Base-by-base conservation (phyloP, 495 filamentous ascomycete species). In the Oleoguttula mirabilis region DNA sequence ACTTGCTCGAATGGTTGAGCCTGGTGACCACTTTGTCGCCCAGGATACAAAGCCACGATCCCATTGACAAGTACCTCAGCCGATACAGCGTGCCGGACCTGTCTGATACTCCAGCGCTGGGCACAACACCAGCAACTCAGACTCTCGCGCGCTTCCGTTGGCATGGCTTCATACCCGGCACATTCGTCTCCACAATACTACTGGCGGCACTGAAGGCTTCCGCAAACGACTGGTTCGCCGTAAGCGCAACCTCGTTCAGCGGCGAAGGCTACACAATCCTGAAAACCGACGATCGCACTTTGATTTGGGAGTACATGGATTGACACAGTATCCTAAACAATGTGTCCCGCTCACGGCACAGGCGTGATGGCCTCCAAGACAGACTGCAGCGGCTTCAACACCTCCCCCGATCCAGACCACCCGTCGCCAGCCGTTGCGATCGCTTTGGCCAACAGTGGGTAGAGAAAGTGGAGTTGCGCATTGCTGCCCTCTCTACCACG, bases 1-100 rank as follows among this genome's bases (percentile, higher is more conserved):
- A 80, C 11, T 52, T 84, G 10, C 77, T 84, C 21, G 90, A 98
- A 61, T 98, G 87, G 84, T 62, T 95, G 2, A 79, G 79, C 19
- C 66, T 98, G 39, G 64, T 82, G 10, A 68, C 73, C 10, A 70
- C 88, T 2, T 58, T 69, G 11, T 92, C 86, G 17, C 78, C 82
- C n/a, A 74, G 87, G 21, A 58, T 95, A 4, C 59, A 61, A 12
- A 61, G 59, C 10, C 60, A 63, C n/a, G 85, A 94, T 57, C 60
- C 65, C 12, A 72, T 94, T 34, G 84, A 96, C 57, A 67, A 85
- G 0, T 88, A 80, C 52, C 66, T 98, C 10, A 77, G 77, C 41
- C 76, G 81, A n/a, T 98, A 95, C 58, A 55, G 64, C n/a, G 66
- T 79, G 5, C 82, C 81, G 11, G 65, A 66, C 0, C 54, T 57